Base-by-base conservation (phyloP, 345 rosid species). In the Viola odorata region DNA sequence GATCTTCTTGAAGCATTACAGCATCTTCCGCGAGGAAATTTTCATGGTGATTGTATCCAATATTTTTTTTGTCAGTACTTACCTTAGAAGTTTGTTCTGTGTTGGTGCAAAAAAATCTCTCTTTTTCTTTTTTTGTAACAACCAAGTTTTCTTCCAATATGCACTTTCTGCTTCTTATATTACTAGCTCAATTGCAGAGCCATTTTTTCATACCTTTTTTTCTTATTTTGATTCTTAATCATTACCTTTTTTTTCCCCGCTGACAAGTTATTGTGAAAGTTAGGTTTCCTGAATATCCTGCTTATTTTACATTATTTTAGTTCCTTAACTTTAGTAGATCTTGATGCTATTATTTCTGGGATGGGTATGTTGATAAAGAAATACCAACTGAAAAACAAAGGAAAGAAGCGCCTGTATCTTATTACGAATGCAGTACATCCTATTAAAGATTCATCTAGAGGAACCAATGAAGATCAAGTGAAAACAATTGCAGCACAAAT, bases 281-380 rank as follows among this genome's bases (percentile, higher is more conserved):
- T 12, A 37, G 45, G 45, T 38, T 40, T 50, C 41, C 50, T n/a
- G 7, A 23, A 44, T 44, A 44, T 44, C 50, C 9, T 55, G 7
- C 45, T 41, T 17, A 4, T 11, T 55, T 54, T 45, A 4, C 5
- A 47, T 47, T 23, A 9, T 59, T 60, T 37, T 59, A 49, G 64
- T 71, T 50, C 83, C 90, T 86, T 92, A 75, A 84, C 89, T 74
- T 69, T 32, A 13, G 50, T 75, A 94, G 97, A 83, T 84, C 81
- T 90, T 77, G 99, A 90, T 82, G 95, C 91, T 63, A 57, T 94
- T 60, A 83, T 88, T 74, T 95, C 90, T 70, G 99, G 97, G 62
- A 82, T 94, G 88, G 99, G 89, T 75, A 82, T 90, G 88, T 71
- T 94, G 73, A 89, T 94, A 58, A 94, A 94, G 71, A 82, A 61